Conservation (phyloP, 1,284 basidiomycete genomes). For the Apiotrichum laibachii region DNA sequence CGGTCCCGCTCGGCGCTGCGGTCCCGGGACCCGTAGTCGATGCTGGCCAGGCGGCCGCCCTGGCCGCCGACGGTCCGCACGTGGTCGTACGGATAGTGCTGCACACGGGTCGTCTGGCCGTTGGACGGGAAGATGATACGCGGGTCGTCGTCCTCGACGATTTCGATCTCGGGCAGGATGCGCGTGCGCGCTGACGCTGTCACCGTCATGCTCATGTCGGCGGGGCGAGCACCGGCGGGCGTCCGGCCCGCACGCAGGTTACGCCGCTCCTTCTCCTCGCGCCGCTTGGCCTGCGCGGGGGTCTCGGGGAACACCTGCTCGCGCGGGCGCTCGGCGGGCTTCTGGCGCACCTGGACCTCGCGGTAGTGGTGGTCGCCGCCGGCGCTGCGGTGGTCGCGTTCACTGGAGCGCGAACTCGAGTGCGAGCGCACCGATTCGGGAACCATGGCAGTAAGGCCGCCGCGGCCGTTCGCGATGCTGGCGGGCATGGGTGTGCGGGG, state of each 20-base stretch:
- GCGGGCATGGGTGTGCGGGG: constrained; percentile 7
- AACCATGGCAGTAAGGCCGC: neutral
- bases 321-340: constrained; percentile 37
- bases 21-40: neutral
- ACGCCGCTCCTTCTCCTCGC: constrained; percentile 45
- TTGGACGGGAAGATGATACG: constrained; percentile 39
- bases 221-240: constrained; percentile 1
- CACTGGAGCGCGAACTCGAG: constrained; percentile 12
- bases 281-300: constrained; percentile 42
- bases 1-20: neutral
- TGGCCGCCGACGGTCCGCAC: constrained; percentile 20
- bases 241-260: constrained; percentile 9
- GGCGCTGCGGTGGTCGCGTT: neutral
- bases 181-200: constrained; percentile 19
- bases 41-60: neutral
- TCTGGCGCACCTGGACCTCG: constrained; percentile 5
- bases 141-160: constrained; percentile 49
- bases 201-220: constrained; percentile 2
- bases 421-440: constrained; percentile 9
- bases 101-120: constrained; percentile 38
- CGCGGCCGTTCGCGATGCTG: too few relatives aligned
- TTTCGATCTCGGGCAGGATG: constrained; percentile 47
- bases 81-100: constrained; percentile 32
- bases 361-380: neutral
- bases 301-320: constrained; percentile 48